Percentiles rank a stretch among this genome's conserved stretches.
These are phyloP conservation scores for Ascocoryne sarcoides DNA, from an alignment of 2,329 filamentous ascomycete species.

Conservation along the genomic window DNA sequence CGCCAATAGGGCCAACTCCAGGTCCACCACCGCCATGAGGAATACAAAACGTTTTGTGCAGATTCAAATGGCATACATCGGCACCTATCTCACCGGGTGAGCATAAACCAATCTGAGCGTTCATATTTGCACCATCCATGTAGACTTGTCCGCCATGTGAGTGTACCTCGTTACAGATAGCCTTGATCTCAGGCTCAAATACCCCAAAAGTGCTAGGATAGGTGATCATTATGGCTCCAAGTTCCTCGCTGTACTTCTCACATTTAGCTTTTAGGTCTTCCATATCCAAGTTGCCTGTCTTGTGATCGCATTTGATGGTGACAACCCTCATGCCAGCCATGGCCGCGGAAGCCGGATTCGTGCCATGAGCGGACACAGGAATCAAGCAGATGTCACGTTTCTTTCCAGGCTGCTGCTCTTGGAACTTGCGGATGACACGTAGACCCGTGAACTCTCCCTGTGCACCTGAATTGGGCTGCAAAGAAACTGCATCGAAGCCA, in stretches of 20 bases:
- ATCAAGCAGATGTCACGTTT: constrained; percentile 89
- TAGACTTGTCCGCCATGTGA: constrained; percentile 86
- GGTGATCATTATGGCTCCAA: constrained; percentile 93
- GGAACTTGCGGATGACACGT: constrained; percentile 78
- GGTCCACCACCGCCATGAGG: constrained; percentile 92
- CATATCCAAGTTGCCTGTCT: constrained; percentile 84
- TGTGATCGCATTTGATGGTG: constrained; percentile 79
- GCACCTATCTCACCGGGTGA: constrained; percentile 92
- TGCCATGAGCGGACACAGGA: constrained; percentile 89
- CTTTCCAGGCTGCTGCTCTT: constrained; percentile 56
- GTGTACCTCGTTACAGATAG: constrained; percentile 79
- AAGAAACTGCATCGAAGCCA: constrained; percentile 78
- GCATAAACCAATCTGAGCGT: constrained; percentile 91
- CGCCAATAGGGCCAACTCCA: constrained; percentile 88
- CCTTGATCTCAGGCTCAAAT: constrained; percentile 83
- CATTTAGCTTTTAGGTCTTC: constrained; percentile 80
- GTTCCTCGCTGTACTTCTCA: constrained; percentile 73
- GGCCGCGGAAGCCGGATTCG: constrained; percentile 87
- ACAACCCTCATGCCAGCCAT: constrained; percentile 96
- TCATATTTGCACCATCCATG: constrained; percentile 99
- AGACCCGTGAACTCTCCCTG: constrained; percentile 93
- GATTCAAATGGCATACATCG: constrained; percentile 92
- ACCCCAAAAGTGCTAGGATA: constrained; percentile 94
- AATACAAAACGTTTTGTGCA: constrained; percentile 99
- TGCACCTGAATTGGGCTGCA: constrained; percentile 93